Evolutionary conservation across 306 rosid genomes (phyloP).

Genomic region (Dryas alaskensis): DNA sequence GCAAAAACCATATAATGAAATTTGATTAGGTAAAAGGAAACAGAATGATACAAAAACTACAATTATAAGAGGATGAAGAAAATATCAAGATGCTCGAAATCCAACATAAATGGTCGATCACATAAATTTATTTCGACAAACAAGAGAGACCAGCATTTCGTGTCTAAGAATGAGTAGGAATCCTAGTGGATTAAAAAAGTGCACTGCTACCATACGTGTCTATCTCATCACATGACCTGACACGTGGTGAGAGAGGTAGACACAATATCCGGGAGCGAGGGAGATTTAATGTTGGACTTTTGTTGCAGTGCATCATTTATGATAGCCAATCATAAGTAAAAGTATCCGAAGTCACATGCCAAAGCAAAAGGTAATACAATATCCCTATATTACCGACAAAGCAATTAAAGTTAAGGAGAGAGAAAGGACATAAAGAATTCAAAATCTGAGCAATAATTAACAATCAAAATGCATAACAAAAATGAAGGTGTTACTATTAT

Average conservation of each 20-base stretch:
- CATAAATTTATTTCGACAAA: neutral
- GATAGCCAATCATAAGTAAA: neutral
- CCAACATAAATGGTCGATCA: neutral
- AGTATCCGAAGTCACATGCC: neutral
- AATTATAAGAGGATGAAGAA: neutral
- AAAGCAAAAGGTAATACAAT: neutral
- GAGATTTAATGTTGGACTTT: neutral
- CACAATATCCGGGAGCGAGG: too few species aligned
- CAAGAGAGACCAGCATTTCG: neutral
- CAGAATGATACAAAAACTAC: neutral
- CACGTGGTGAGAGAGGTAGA: neutral
- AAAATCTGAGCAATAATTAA: neutral
- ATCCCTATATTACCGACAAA: neutral
- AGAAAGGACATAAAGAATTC: neutral
- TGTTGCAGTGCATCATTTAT: neutral
- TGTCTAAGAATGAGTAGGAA: neutral
- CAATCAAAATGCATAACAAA: neutral
- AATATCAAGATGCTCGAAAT: neutral
- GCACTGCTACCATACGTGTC: too few species aligned
- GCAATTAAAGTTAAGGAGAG: neutral
- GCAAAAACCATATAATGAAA: conserved; percentile 17
- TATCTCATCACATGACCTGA: too few species aligned
- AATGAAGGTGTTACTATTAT: neutral
- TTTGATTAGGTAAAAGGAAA: conserved; percentile 4
- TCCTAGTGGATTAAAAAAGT: neutral